phyloP scores from a whole-genome alignment of 2,329 filamentous ascomycete species.

The Calonectria pseudoturangicola region DNA sequence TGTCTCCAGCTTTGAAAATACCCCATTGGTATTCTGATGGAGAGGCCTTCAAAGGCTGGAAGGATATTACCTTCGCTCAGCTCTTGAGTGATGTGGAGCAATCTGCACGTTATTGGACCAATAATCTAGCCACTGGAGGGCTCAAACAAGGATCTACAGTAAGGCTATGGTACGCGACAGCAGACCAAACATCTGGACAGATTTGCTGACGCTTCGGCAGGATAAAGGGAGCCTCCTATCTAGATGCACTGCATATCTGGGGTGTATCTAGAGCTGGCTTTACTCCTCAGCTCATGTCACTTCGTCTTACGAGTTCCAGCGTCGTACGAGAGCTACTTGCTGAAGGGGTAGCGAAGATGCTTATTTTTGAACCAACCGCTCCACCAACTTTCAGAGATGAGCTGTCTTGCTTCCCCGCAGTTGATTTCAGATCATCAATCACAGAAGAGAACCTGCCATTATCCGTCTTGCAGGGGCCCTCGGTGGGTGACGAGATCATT shows the following conservation, averaged over 20 bases:
- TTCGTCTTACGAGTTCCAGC: background rate
- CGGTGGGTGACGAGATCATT: background rate
- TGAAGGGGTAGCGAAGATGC: background rate
- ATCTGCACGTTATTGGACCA: background rate
- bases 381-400: background rate
- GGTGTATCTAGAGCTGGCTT: background rate
- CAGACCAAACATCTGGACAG: too few species aligned
- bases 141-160: background rate
- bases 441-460: background rate
- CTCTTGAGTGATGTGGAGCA: background rate
- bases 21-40: background rate
- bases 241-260: background rate
- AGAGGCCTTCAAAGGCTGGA: background rate
- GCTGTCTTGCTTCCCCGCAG: background rate
- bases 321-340: background rate
- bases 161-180: background rate
- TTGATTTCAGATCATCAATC: background rate
- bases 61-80: background rate
- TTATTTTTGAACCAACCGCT: background rate
- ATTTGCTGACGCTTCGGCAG: background rate
- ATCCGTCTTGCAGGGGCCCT: background rate
- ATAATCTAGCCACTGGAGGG: background rate
- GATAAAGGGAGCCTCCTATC: constrained; percentile 1
- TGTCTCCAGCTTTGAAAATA: background rate
- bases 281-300: background rate